These are phyloP conservation scores for Cercophora scortea DNA, from an alignment of 495 filamentous ascomycete species.

Conservation along the genomic window DNA sequence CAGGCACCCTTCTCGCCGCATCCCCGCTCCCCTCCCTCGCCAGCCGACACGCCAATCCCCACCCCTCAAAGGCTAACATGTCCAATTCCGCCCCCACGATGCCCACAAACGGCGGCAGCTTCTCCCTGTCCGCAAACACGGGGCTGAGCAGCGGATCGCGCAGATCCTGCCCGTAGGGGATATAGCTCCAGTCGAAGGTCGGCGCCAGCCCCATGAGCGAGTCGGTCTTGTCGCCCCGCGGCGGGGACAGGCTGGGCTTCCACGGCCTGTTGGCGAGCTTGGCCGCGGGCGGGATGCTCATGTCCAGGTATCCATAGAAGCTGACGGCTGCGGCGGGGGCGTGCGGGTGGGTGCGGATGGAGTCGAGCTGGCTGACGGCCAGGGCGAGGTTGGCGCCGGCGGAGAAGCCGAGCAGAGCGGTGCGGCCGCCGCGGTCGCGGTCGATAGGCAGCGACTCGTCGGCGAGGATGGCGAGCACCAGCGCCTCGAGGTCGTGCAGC, in stretches of 20 bases:
- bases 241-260: slow-evolving; percentile 15
- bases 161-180: slow-evolving; percentile 19
- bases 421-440: slow-evolving; percentile 7
- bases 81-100: slow-evolving; percentile 47
- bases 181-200: slow-evolving; percentile 22
- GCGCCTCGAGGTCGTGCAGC: slow-evolving; percentile 22
- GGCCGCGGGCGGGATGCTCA: slow-evolving; percentile 7
- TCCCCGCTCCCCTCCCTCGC: slow-evolving; percentile 1
- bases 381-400: slow-evolving; percentile 26
- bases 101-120: slow-evolving; percentile 27
- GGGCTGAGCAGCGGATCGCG: slow-evolving; percentile 24
- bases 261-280: slow-evolving; percentile 24
- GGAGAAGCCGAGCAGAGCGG: slow-evolving; percentile 24
- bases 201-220: slow-evolving; percentile 10
- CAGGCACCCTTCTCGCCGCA: slow-evolving; percentile 11
- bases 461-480: slow-evolving; percentile 16
- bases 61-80: slow-evolving; percentile 23
- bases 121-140: slow-evolving; percentile 15
- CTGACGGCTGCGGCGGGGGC: slow-evolving; percentile 17
- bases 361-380: slow-evolving; percentile 19
- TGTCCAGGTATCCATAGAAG: slow-evolving; percentile 21
- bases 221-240: slow-evolving; percentile 12
- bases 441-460: slow-evolving; percentile 28
- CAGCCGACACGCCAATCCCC: slow-evolving; percentile 22
- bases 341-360: slow-evolving; percentile 13